Evolutionary conservation across 805 yeast species (phyloP), one percentile per base, ranked within the genome.

Genomic region (Sugiyamaella lignohabitans): DNA sequence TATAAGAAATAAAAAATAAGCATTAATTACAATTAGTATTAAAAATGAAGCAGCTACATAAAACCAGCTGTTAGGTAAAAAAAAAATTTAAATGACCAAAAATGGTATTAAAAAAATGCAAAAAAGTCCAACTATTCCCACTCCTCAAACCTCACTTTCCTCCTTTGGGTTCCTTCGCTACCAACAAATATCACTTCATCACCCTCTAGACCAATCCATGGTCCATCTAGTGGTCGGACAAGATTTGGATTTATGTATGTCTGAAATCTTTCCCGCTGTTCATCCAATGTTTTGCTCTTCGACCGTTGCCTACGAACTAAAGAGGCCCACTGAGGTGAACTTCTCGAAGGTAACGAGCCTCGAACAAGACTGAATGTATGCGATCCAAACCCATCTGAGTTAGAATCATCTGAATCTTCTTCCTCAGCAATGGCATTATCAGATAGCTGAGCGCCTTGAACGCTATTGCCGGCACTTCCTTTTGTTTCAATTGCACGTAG

Each of bases 181-280:
- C 75, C 71, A 5, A 76, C 79, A 55, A 75, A 67, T 17, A 78
- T 68, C 34, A 74, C 68, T 50, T 74, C 73, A 23, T 71, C 72
- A 1, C 79, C 79, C 51, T 82, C 87, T 14, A 81, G 69, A 1
- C 66, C 84, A 29, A 89, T 70, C 77, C 94, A 78, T 0, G 98
- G 96, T 0, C 95, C 95, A 53, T 87, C 96, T 39, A 91, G 66
- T 3, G 78, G 75, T 42, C 74, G 76, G 0, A 81, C 72, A 54
- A 87, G 64, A 53, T 78, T 78, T 1, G 96, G 96, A 62, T 86
- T 89, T 40, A 79, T 81, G 56, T 88, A 91, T 5, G 78, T 78
- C 53, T 78, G 83, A 56, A 79, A 72, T 39, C 74, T 59, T 60
- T 87, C 95, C 49, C 95, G 71, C 43, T 80, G 68, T 60, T 87